Evolutionary conservation across 1,139 yeast genomes (phyloP).

Genomic region (Blastobotrys aristatus): DNA sequence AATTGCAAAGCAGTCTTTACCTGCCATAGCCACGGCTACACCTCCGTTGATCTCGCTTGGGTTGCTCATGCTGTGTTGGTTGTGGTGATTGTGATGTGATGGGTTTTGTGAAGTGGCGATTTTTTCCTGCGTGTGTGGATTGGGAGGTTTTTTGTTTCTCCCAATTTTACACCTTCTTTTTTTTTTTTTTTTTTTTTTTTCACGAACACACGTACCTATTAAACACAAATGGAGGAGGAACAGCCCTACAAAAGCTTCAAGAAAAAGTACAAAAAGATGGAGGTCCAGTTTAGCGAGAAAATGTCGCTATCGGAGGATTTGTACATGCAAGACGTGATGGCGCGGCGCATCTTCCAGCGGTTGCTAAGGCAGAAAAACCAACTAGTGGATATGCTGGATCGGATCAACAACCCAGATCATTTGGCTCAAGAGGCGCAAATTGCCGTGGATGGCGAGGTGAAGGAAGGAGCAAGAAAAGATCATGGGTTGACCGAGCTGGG

Average conservation of each 20-base stretch:
- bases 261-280: conserved; percentile 28
- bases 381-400: conserved; percentile 23
- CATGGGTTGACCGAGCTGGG: conserved; percentile 20
- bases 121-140: not conserved
- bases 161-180: not conserved
- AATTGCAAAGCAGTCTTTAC: conserved; percentile 96
- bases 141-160: not conserved
- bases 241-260: conserved; percentile 11
- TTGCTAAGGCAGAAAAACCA: conserved; percentile 25
- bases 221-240: not conserved
- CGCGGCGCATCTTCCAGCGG: conserved; percentile 23
- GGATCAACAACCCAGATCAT: conserved; percentile 21
- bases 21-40: conserved; percentile 97
- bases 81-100: not conserved
- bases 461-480: no score
- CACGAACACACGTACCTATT: not conserved
- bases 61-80: conserved; percentile 27
- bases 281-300: conserved; percentile 21
- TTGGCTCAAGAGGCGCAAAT: conserved; percentile 9
- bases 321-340: conserved; percentile 19
- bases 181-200: no score
- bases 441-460: not conserved
- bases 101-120: not conserved
- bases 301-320: conserved; percentile 27
- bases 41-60: conserved; percentile 52